Percentiles rank a stretch among this genome's conserved stretches.
Conservation (phyloP, 129 eudicot genomes). For the Pulicaria dysenterica region DNA sequence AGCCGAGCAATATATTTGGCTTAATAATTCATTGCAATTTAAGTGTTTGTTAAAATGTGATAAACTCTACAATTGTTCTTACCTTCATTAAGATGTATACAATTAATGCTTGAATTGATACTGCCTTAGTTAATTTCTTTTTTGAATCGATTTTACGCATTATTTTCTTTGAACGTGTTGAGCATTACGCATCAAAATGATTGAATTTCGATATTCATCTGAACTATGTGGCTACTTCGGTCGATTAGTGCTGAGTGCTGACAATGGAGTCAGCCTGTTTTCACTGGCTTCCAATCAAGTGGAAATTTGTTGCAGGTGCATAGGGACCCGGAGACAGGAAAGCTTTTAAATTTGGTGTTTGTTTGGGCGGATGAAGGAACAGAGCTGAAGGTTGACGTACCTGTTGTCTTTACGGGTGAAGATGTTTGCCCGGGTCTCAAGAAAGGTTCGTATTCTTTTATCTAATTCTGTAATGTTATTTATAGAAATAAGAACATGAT, state of each 20-base stretch:
- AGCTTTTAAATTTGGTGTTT: slow-evolving; percentile 81
- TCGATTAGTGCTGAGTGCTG: neutral
- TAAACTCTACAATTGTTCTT: too few relatives aligned
- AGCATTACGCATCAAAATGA: neutral
- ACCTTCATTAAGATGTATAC: too few relatives aligned
- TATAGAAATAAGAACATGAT: slow-evolving; percentile 3
- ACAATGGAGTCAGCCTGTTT: slow-evolving; percentile 8
- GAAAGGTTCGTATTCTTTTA: slow-evolving; percentile 57
- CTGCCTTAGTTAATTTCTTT: neutral
- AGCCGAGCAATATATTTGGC: neutral
- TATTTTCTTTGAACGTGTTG: neutral
- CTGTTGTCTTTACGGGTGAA: slow-evolving; percentile 76
- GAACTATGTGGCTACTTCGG: neutral
- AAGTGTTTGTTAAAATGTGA: slow-evolving; percentile 19
- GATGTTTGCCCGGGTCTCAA: slow-evolving; percentile 81
- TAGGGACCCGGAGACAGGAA: slow-evolving; percentile 67
- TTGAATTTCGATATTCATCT: neutral
- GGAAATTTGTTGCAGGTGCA: slow-evolving; percentile 57
- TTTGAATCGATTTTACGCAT: neutral
- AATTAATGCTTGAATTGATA: neutral
- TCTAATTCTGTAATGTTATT: neutral
- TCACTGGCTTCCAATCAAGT: neutral
- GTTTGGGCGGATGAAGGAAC: slow-evolving; percentile 95
- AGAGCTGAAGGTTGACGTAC: slow-evolving; percentile 74
- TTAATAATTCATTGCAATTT: neutral